Evolutionary conservation across 2,329 filamentous ascomycete genomes (phyloP).

Genomic region (Malbranchea cinnamomea): DNA sequence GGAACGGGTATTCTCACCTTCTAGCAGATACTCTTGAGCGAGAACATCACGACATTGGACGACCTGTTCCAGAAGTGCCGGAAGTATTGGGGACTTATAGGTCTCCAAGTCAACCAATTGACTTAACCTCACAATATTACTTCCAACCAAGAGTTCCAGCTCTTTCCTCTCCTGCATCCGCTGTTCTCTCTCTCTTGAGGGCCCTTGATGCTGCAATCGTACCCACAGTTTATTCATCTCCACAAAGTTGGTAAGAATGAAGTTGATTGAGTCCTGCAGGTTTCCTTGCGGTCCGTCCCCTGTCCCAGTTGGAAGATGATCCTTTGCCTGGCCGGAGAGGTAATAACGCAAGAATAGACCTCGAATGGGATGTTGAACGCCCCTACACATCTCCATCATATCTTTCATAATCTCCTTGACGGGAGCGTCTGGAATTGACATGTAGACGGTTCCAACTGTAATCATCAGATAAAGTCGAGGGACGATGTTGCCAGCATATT

Average conservation of each 20-base stretch:
- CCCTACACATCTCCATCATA: constrained; percentile 99
- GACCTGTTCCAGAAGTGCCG: constrained; percentile 83
- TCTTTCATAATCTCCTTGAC: constrained; percentile 99
- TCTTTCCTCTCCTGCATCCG: constrained; percentile 90
- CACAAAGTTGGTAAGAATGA: constrained; percentile 95
- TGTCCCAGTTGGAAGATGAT: constrained; percentile 66
- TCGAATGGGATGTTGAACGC: constrained; percentile 90
- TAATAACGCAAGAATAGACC: constrained; percentile 94
- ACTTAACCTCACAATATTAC: constrained; percentile 87
- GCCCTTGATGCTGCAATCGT: constrained; percentile 88
- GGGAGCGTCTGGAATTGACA: constrained; percentile 93
- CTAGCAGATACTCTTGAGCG: constrained; percentile 90
- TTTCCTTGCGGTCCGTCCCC: constrained; percentile 91
- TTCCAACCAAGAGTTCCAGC: constrained; percentile 86
- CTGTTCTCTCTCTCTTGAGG: constrained; percentile 86
- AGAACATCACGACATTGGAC: constrained; percentile 95
- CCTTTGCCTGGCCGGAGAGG: constrained; percentile 83
- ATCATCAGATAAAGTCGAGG: constrained; percentile 97
- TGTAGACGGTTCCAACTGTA: constrained; percentile 96
- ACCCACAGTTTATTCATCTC: constrained; percentile 99
- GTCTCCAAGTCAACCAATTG: constrained; percentile 89
- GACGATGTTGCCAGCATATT: constrained; percentile 96
- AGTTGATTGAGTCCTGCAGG: constrained; percentile 92
- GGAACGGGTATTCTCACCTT: constrained; percentile 35
- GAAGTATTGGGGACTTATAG: constrained; percentile 82